phyloP scores from a whole-genome alignment of 2,329 filamentous ascomycete genomes.

The Neonectria coccinea region DNA sequence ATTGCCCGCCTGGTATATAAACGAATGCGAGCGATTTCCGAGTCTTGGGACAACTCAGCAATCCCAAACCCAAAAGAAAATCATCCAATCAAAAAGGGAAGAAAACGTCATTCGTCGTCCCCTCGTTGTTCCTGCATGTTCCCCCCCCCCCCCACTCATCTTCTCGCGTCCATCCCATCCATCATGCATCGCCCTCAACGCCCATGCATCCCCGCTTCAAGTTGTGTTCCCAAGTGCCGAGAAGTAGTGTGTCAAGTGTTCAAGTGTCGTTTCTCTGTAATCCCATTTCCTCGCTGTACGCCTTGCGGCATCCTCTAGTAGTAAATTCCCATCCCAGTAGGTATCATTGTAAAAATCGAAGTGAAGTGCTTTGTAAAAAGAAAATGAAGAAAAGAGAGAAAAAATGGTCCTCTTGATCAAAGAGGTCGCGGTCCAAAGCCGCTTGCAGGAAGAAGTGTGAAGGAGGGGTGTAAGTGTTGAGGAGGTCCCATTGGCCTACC shows the following conservation, averaged over 20 bases:
- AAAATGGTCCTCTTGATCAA: constrained; percentile 43
- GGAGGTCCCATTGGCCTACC: constrained; percentile 31
- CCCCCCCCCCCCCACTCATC: constrained; percentile 21
- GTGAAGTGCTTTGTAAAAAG: constrained; percentile 38
- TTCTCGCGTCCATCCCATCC: constrained; percentile 27
- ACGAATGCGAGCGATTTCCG: constrained; percentile 40
- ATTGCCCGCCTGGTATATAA: constrained; percentile 45
- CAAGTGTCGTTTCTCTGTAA: constrained; percentile 48
- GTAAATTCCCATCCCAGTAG: constrained; percentile 49
- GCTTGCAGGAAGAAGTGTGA: constrained; percentile 39
- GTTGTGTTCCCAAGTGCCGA: constrained; percentile 41
- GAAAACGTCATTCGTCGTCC: constrained; percentile 32
- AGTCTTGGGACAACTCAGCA: constrained; percentile 38
- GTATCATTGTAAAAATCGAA: constrained; percentile 49
- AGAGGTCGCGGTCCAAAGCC: constrained; percentile 34
- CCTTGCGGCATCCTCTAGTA: constrained; percentile 58
- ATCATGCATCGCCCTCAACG: constrained; percentile 38
- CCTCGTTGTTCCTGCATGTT: constrained; percentile 45
- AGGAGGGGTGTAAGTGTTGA: constrained; percentile 33
- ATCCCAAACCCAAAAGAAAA: constrained; percentile 8
- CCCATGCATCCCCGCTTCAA: constrained; percentile 33
- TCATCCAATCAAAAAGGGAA: constrained; percentile 25
- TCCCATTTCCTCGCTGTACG: constrained; percentile 42
- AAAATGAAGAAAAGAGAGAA: constrained; percentile 42
- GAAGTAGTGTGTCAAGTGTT: constrained; percentile 41